Base-by-base conservation (phyloP, 2,329 filamentous ascomycete species). In the Exophiala spinifera region DNA sequence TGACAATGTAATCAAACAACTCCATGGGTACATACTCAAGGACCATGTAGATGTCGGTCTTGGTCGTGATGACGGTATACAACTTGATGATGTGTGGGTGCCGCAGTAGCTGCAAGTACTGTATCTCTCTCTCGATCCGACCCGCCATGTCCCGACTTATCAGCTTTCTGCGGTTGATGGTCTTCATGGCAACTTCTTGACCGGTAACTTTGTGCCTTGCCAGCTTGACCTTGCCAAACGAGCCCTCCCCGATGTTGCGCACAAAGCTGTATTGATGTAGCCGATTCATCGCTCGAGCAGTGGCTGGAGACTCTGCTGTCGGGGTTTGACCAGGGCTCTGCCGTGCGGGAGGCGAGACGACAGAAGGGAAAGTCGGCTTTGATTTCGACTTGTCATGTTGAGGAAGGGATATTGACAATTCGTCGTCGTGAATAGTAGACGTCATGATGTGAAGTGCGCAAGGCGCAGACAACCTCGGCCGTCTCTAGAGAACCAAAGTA, bases 41-140 rank as follows among this genome's bases (percentile, higher is more conserved):
- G 46, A 99, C 94, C 94, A 99, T 99, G 72, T 97, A 94, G 69
- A 99, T 99, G 70, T 99, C 94, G 59, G 82, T 85, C 20, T 86
- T 84, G 5, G 92, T 96, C 60, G 95, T 96, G 71, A 99, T 97
- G 61, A 99, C 94, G 25, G 94, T 97, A 73, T 90, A 96, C 84
- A 99, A 81, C 75, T 99, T 99, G 78, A 99, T 99, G 70, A 99
- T 99, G 74, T 99, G 94, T 37, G 94, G 94, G 72, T 99, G 94
- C 57, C 94, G 86, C 57, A 99, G 80, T 57, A 99, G 78, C 75
- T 99, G 94, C 60, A 99, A 81, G 70, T 99, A 99, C 72, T 96
- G 91, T 65, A 99, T 99, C 78, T 99, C 94, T 64, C 94, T 84
- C 77, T 99, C 94, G 61, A 99, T 95, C 57, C 94, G 84, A 57